These are phyloP conservation scores for Rhinocladiella similis DNA, from an alignment of 2,329 filamentous ascomycete genomes.

Conservation along the genomic window DNA sequence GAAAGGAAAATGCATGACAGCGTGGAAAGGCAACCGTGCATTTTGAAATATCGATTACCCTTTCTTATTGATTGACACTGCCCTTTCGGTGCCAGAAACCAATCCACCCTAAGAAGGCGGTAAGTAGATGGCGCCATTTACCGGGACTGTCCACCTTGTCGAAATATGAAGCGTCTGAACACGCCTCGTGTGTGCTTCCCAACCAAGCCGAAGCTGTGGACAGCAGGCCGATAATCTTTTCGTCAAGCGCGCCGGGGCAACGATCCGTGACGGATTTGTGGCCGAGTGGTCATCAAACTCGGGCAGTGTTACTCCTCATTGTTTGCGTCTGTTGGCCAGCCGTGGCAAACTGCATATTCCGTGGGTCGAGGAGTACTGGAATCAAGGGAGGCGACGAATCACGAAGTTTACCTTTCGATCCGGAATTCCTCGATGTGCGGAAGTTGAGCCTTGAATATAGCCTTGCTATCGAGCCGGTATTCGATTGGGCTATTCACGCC, in stretches of 20 bases:
- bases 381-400: neutral
- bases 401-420: neutral
- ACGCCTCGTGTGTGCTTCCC: neutral
- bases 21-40: neutral
- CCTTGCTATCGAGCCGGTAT: neutral
- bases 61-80: neutral
- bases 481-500: neutral
- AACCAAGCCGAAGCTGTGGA: neutral
- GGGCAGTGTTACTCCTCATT: constrained; percentile 1
- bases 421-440: neutral
- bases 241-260: neutral
- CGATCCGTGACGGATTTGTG: neutral
- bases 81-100: neutral
- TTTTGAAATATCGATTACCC: neutral
- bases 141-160: neutral
- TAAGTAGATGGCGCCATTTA: neutral
- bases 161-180: neutral
- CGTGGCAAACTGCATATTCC: constrained; percentile 3
- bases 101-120: neutral
- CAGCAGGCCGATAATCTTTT: neutral
- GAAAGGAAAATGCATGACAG: neutral
- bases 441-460: constrained; percentile 8
- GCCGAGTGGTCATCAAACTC: neutral
- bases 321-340: neutral
- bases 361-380: neutral